A percentile compares a stretch with the other conserved stretches of the same genome.
These are phyloP conservation scores for Saccharomycopsis fermentans DNA, from an alignment of 805 yeast genomes.

Conservation along the genomic window DNA sequence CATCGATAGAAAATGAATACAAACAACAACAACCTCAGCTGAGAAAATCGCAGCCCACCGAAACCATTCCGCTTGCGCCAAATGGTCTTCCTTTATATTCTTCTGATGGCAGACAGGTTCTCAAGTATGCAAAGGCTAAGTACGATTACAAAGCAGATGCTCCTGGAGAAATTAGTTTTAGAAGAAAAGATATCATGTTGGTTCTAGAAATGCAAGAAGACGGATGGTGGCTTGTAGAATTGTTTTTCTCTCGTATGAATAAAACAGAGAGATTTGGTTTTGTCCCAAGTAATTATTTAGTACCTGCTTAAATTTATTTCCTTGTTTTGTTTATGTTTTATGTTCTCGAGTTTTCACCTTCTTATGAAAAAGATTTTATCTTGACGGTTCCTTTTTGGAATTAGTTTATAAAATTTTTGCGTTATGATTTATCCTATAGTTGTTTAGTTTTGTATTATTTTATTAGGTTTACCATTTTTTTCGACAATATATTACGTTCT, in stretches of 20 bases:
- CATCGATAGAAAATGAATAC: not conserved
- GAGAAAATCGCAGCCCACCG: not conserved
- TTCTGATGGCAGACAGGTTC: constrained; percentile 43
- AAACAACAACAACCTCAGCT: constrained; percentile 1
- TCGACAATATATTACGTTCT: too few species aligned
- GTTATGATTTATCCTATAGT: too few species aligned
- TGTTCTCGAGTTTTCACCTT: not conserved
- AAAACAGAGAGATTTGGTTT: constrained; percentile 32
- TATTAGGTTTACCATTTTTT: too few species aligned
- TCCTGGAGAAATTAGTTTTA: constrained; percentile 50
- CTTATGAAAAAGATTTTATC: too few species aligned
- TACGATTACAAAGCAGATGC: constrained; percentile 51
- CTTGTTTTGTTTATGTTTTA: not conserved
- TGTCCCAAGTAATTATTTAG: constrained; percentile 53
- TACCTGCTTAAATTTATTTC: constrained; percentile 12
- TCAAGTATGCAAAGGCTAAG: constrained; percentile 43
- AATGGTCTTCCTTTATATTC: constrained; percentile 37
- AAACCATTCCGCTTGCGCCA: constrained; percentile 18
- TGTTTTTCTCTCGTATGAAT: constrained; percentile 27
- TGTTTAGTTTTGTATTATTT: too few species aligned
- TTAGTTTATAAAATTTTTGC: too few species aligned
- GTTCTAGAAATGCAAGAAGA: constrained; percentile 52
- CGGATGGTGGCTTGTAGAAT: constrained; percentile 71
- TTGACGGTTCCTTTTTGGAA: too few species aligned
- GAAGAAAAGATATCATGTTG: constrained; percentile 45